Evolutionary conservation across 306 rosid genomes (phyloP).

Genomic region (Sechiopsis laciniata): DNA sequence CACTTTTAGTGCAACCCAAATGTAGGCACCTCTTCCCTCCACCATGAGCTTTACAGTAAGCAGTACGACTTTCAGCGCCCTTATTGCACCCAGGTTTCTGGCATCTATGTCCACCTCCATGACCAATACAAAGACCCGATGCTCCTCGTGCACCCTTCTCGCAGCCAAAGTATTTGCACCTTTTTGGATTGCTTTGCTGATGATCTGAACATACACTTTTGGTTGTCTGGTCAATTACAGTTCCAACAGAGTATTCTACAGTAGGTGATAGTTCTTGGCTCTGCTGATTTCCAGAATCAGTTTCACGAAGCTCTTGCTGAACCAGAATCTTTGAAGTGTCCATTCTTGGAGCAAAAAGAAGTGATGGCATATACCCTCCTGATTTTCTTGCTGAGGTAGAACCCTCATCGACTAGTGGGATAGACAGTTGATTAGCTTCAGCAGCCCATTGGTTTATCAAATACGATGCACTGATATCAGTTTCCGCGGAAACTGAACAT

Average conservation of each 20-base stretch:
- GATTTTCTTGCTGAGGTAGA: constrained; percentile 88
- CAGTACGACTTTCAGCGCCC: constrained; percentile 97
- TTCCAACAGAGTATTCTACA: constrained; percentile 44
- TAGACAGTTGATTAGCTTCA: constrained; percentile 36
- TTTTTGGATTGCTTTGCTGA: constrained; percentile 51
- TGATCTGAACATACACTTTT: constrained; percentile 42
- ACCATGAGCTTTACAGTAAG: constrained; percentile 96
- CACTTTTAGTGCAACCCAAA: constrained; percentile 96
- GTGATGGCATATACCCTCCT: constrained; percentile 91
- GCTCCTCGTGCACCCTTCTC: constrained; percentile 89
- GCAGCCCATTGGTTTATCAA: constrained; percentile 41
- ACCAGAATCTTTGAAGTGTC: constrained; percentile 32
- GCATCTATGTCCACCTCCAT: constrained; percentile 99
- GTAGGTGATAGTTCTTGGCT: constrained; percentile 43
- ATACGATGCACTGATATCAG: constrained; percentile 37
- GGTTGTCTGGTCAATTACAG: constrained; percentile 43
- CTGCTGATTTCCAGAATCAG: constrained; percentile 32
- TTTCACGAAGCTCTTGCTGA: constrained; percentile 40
- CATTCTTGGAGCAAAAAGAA: constrained; percentile 76
- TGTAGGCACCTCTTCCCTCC: constrained; percentile 89
- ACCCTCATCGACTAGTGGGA: constrained; percentile 83
- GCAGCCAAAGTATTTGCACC: constrained; percentile 67
- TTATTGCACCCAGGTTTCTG: constrained; percentile 93
- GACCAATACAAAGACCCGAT: constrained; percentile 95
- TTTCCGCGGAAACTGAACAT: constrained; percentile 51